Percentiles rank a stretch among this genome's conserved stretches.
Evolutionary conservation across 2,329 filamentous ascomycete genomes (phyloP).

Genomic region (Tolypocladium guangdongense): DNA sequence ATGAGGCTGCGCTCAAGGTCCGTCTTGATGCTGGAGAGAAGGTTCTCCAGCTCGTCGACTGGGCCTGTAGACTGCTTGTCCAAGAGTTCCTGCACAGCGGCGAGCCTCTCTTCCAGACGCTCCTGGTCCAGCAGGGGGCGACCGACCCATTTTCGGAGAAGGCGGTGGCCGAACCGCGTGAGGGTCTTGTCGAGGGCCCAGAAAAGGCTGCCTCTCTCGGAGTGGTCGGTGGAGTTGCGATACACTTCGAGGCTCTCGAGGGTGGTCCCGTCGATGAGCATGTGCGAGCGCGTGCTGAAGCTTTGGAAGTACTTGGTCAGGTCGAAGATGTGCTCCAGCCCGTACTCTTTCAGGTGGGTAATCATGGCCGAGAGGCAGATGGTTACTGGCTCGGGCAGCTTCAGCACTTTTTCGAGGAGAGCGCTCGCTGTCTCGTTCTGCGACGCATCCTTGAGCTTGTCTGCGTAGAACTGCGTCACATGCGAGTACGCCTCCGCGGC

Average conservation of each 20-base stretch:
- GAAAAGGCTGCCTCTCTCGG: slow-evolving; percentile 78
- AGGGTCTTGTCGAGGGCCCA: slow-evolving; percentile 92
- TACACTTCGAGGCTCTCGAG: slow-evolving; percentile 92
- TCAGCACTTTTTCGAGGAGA: slow-evolving; percentile 76
- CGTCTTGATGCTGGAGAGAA: slow-evolving; percentile 60
- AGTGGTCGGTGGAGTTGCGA: slow-evolving; percentile 82
- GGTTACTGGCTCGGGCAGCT: slow-evolving; percentile 74
- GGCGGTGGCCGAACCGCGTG: slow-evolving; percentile 77
- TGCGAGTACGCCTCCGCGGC: slow-evolving; percentile 78
- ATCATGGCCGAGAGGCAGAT: slow-evolving; percentile 97
- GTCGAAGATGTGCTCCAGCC: slow-evolving; percentile 89
- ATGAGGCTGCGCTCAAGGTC: slow-evolving; percentile 91
- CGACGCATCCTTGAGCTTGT: slow-evolving; percentile 58
- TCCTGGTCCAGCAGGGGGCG: slow-evolving; percentile 70
- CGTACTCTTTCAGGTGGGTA: slow-evolving; percentile 80
- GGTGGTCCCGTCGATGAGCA: slow-evolving; percentile 93
- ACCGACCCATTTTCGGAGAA: slow-evolving; percentile 91
- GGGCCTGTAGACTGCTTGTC: slow-evolving; percentile 52
- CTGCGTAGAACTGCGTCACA: slow-evolving; percentile 86
- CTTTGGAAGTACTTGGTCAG: slow-evolving; percentile 95
- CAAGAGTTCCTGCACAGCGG: slow-evolving; percentile 78
- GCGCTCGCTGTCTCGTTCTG: slow-evolving; percentile 46
- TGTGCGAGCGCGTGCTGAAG: slow-evolving; percentile 87
- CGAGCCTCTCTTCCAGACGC: slow-evolving; percentile 65
- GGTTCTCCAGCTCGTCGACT: slow-evolving; percentile 61